Conservation (phyloP, 2,329 filamentous ascomycete species). For the Bretziella fagacearum region DNA sequence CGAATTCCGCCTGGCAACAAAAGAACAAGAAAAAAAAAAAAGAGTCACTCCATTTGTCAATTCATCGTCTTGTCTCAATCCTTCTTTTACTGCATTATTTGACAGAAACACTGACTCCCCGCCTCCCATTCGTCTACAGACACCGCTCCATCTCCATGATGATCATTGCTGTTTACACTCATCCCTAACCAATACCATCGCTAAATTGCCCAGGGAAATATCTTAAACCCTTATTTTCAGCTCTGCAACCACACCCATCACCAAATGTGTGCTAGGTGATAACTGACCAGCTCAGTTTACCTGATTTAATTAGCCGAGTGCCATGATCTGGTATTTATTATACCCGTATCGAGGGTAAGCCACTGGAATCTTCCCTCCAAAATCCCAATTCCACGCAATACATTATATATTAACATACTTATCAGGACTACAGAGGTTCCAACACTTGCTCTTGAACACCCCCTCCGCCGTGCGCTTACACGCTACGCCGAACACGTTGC, state of each 20-base stretch:
- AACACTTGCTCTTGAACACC: conserved; percentile 44
- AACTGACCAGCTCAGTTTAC: background rate
- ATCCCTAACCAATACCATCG: background rate
- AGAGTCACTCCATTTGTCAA: conserved; percentile 2
- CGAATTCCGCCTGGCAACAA: background rate
- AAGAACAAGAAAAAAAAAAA: too few relatives aligned
- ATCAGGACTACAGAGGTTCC: conserved; percentile 58
- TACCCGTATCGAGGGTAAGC: conserved; percentile 63
- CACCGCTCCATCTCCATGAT: too few relatives aligned
- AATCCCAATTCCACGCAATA: background rate
- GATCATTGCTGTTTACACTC: background rate
- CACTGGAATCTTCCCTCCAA: too few relatives aligned
- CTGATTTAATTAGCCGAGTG: background rate
- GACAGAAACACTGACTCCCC: too few relatives aligned
- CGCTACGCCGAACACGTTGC: conserved; percentile 55
- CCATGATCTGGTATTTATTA: conserved; percentile 61
- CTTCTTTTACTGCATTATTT: too few relatives aligned
- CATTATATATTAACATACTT: conserved; percentile 3
- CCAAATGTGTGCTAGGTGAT: background rate
- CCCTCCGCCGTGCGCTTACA: conserved; percentile 46
- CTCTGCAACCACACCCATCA: background rate
- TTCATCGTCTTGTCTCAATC: background rate
- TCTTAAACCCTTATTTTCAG: background rate
- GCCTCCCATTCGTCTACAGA: too few relatives aligned
- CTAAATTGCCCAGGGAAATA: background rate